These are phyloP conservation scores for Cyphellophora europaea DNA, from an alignment of 2,329 filamentous ascomycete genomes.

Conservation along the genomic window DNA sequence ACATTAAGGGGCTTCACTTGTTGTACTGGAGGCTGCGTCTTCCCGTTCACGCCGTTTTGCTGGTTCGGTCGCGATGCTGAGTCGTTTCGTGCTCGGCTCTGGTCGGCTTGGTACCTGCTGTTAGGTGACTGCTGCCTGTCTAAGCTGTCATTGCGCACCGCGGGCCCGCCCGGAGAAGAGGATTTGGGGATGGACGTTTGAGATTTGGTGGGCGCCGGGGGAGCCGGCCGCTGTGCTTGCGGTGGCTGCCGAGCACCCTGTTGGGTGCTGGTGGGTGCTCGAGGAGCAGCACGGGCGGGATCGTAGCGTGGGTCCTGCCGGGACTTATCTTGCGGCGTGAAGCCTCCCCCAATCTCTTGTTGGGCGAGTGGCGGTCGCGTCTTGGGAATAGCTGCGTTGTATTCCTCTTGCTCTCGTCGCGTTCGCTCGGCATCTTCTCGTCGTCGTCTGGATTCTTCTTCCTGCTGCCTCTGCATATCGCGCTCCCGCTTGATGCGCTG, in stretches of 20 bases:
- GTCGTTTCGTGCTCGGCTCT: slow-evolving; percentile 27
- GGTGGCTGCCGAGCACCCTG: slow-evolving; percentile 18
- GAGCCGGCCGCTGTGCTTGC: slow-evolving; percentile 67
- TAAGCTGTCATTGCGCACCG: slow-evolving; percentile 24
- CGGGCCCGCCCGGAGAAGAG: slow-evolving; percentile 20
- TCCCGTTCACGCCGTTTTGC: slow-evolving; percentile 34
- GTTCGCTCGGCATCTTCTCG: slow-evolving; percentile 45
- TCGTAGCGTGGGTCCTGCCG: slow-evolving; percentile 59
- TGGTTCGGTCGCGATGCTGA: slow-evolving; percentile 25
- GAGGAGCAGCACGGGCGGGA: slow-evolving; percentile 73
- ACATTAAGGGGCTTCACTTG: slow-evolving; percentile 72
- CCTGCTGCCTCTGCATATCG: slow-evolving; percentile 26
- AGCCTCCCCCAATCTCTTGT: slow-evolving; percentile 70
- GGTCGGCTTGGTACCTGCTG: slow-evolving; percentile 22
- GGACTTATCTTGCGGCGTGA: slow-evolving; percentile 34
- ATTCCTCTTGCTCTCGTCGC: slow-evolving; percentile 71
- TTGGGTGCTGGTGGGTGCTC: slow-evolving; percentile 54
- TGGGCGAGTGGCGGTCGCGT: slow-evolving; percentile 71
- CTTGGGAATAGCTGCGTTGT: slow-evolving; percentile 83
- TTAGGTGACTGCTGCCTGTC: slow-evolving; percentile 27
- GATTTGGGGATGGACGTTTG: slow-evolving; percentile 17
- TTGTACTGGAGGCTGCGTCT: slow-evolving; percentile 36
- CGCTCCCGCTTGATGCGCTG: slow-evolving; percentile 30
- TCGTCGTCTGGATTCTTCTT: slow-evolving; percentile 36
- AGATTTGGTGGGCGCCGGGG: slow-evolving; percentile 49